These are phyloP conservation scores for Solanum boliviense DNA, from an alignment of 257 asterid genomes.

Conservation along the genomic window DNA sequence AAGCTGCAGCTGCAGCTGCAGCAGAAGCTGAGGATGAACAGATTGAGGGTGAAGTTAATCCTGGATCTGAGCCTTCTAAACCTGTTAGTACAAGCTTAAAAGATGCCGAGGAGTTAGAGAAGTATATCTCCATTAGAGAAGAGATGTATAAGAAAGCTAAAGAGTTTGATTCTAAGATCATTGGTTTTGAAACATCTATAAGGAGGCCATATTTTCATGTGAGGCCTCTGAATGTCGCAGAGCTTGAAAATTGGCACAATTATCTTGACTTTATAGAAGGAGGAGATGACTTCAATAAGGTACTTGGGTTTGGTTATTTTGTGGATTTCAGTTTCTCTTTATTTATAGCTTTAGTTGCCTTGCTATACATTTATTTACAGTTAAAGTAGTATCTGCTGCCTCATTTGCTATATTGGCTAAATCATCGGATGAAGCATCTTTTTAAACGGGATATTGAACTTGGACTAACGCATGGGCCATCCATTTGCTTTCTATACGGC, in stretches of 20 bases:
- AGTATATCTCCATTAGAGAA: constrained; percentile 82
- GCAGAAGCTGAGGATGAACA: constrained; percentile 45
- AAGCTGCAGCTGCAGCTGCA: constrained; percentile 52
- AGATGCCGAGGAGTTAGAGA: constrained; percentile 98
- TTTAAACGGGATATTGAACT: constrained; percentile 91
- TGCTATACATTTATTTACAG: constrained; percentile 84
- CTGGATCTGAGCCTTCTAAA: constrained; percentile 43
- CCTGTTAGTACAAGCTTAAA: constrained; percentile 60
- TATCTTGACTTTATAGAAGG: constrained; percentile 89
- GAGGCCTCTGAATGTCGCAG: constrained; percentile 75
- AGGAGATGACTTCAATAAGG: constrained; percentile 85
- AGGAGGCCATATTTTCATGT: constrained; percentile 98
- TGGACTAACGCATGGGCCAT: constrained; percentile 97
- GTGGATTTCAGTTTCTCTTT: constrained; percentile 20
- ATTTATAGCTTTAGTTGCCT: constrained; percentile 79
- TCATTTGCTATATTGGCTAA: constrained; percentile 92
- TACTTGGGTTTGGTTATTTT: constrained; percentile 28
- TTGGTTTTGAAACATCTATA: constrained; percentile 91
- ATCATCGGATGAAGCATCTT: constrained; percentile 94
- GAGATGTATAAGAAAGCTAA: constrained; percentile 85
- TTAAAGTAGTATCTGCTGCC: constrained; percentile 87
- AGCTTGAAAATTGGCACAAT: constrained; percentile 96
- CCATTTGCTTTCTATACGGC: constrained; percentile 93
- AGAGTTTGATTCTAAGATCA: constrained; percentile 79
- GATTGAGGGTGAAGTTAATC: constrained; percentile 60